These are phyloP conservation scores for Glaciozyma martinii DNA, from an alignment of 768 basidiomycete species.

Conservation along the genomic window DNA sequence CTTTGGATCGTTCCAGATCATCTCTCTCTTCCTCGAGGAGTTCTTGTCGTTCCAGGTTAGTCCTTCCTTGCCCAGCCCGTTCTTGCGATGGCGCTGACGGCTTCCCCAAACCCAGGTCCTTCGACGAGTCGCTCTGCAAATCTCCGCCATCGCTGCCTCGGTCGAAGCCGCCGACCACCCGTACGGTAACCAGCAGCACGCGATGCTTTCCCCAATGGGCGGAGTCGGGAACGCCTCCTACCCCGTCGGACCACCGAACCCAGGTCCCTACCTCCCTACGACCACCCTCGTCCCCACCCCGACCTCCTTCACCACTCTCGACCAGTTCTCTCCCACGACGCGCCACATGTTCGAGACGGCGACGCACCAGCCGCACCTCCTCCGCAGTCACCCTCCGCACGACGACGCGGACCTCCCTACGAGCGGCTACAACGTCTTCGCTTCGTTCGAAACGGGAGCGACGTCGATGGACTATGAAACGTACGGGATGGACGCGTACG, in stretches of 20 bases:
- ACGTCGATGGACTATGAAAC: background rate
- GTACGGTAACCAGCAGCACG: background rate
- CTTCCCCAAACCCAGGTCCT: background rate
- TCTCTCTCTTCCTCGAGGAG: conserved; percentile 72
- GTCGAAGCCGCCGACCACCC: conserved; percentile 47
- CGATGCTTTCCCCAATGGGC: background rate
- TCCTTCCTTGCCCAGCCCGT: too few species aligned
- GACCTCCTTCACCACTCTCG: background rate
- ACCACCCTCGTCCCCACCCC: background rate
- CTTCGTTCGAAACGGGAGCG: background rate
- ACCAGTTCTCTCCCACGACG: too few species aligned
- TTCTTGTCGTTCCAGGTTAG: conserved; percentile 37
- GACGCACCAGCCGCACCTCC: too few species aligned
- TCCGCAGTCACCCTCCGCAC: too few species aligned
- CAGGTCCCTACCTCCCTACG: background rate
- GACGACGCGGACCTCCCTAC: too few species aligned
- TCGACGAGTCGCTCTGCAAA: conserved; percentile 59
- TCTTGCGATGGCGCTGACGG: too few species aligned
- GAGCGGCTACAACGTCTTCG: too few species aligned
- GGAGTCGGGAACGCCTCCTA: background rate
- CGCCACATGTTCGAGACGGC: too few species aligned
- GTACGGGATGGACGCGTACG: background rate
- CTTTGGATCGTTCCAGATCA: conserved; percentile 83
- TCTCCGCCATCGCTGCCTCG: conserved; percentile 82
- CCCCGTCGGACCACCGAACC: background rate